phyloP scores from a whole-genome alignment of 306 rosid genomes.

The Cyclanthera cordifolia region DNA sequence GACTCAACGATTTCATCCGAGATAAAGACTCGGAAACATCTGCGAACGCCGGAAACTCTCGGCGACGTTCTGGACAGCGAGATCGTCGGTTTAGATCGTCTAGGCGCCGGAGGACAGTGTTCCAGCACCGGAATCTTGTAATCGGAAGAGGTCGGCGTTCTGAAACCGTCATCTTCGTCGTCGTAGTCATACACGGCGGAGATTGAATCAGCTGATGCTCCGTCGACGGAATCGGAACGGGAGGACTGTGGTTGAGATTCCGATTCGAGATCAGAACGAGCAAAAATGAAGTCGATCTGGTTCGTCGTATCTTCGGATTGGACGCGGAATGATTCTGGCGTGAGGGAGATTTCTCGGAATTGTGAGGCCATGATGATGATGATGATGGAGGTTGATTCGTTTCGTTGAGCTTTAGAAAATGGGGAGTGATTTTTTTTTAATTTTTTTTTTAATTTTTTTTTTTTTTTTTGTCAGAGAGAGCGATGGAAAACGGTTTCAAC shows the following conservation, averaged over 20 bases:
- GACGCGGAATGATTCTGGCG: constrained; percentile 2
- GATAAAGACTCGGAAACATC: constrained; percentile 8
- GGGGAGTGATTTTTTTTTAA: no score
- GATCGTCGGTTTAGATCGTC: constrained; percentile 23
- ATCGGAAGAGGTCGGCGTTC: constrained; percentile 49
- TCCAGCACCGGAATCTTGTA: constrained; percentile 31
- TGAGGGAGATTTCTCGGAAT: constrained; percentile 11
- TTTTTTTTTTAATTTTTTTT: no score
- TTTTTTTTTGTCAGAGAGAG: constrained; percentile 9
- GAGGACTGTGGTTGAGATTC: background rate
- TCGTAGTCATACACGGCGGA: constrained; percentile 4
- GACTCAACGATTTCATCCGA: constrained; percentile 28
- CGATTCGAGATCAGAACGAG: background rate
- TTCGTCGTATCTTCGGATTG: background rate
- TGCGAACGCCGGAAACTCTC: constrained; percentile 12
- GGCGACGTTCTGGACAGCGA: constrained; percentile 16
- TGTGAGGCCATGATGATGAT: background rate
- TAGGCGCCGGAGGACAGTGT: constrained; percentile 52
- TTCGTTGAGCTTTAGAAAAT: background rate
- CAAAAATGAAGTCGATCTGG: background rate
- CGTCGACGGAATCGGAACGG: background rate
- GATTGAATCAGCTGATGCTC: background rate
- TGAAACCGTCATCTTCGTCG: constrained; percentile 40
- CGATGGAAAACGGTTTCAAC: constrained; percentile 13
- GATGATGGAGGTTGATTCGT: background rate